Percentiles rank a stretch among this genome's conserved stretches.
Conservation (phyloP, 805 yeast genomes). For the Pichia californica region DNA sequence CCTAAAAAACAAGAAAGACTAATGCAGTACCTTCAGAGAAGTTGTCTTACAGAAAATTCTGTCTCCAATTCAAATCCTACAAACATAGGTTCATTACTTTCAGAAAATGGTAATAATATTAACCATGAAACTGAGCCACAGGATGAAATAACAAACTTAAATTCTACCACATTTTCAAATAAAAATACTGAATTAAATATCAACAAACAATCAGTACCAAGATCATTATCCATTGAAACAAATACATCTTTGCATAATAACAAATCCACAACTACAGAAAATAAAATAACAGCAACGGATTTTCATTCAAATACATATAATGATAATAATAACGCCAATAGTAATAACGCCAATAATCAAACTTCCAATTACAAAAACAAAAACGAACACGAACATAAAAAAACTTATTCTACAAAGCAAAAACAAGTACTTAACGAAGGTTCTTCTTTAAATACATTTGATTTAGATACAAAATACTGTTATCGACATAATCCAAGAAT, state of each 20-base stretch:
- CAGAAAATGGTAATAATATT: not conserved
- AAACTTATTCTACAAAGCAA: not conserved
- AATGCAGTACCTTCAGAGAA: constrained; percentile 5
- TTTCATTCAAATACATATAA: not conserved
- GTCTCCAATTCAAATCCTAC: not conserved
- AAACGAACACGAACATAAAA: not conserved
- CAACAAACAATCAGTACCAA: no score
- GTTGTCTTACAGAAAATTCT: constrained; percentile 1
- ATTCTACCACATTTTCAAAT: no score
- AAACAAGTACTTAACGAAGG: not conserved
- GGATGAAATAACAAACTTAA: no score
- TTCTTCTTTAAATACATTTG: constrained; percentile 29
- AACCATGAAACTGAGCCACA: no score
- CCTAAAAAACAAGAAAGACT: not conserved
- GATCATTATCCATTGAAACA: no score
- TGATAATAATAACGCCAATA: not conserved
- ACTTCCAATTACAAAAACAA: not conserved
- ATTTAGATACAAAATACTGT: constrained; percentile 65
- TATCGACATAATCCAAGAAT: constrained; percentile 91
- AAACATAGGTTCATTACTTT: no score
- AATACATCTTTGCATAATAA: not conserved
- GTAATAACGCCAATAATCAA: not conserved
- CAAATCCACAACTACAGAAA: not conserved
- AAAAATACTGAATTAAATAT: no score
- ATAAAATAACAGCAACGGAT: not conserved